Evolutionary conservation across 805 yeast genomes (phyloP).

Genomic region (Deakozyma indianensis): DNA sequence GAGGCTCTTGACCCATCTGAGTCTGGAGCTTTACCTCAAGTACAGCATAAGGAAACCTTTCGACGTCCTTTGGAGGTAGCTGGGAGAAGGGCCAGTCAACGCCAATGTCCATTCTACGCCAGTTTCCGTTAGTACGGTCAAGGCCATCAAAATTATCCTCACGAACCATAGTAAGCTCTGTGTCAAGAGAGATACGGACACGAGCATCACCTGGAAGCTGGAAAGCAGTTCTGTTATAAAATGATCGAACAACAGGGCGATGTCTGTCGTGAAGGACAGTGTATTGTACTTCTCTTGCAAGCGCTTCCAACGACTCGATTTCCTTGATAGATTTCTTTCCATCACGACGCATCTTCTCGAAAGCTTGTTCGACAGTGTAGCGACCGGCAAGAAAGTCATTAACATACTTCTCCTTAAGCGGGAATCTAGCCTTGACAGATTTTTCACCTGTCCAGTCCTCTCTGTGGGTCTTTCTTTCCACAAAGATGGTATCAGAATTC

Average conservation of each 20-base stretch:
- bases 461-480: conserved; percentile 94
- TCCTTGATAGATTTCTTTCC: conserved; percentile 80
- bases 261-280: conserved; percentile 67
- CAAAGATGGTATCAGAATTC: conserved; percentile 82
- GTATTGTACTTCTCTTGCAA: conserved; percentile 89
- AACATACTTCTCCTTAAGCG: conserved; percentile 79
- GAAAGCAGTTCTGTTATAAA: conserved; percentile 96
- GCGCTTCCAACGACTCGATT: conserved; percentile 79
- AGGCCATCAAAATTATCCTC: conserved; percentile 93
- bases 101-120: conserved; percentile 99
- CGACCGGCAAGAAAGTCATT: conserved; percentile 74
- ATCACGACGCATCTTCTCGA: conserved; percentile 84
- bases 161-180: conserved; percentile 93
- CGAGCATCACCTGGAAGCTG: conserved; percentile 99
- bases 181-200: conserved; percentile 94
- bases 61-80: conserved; percentile 69
- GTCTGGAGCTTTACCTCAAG: conserved; percentile 95
- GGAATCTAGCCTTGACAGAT: conserved; percentile 95
- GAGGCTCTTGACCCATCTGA: conserved; percentile 97
- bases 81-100: conserved; percentile 91
- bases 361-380: conserved; percentile 76
- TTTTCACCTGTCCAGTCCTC: conserved; percentile 99
- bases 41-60: conserved; percentile 94
- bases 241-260: conserved; percentile 91
- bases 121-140: conserved; percentile 80